Percentiles rank a stretch among this genome's conserved stretches.
phyloP scores from a whole-genome alignment of 1,284 basidiomycete genomes.

The Pseudozyma sp. region DNA sequence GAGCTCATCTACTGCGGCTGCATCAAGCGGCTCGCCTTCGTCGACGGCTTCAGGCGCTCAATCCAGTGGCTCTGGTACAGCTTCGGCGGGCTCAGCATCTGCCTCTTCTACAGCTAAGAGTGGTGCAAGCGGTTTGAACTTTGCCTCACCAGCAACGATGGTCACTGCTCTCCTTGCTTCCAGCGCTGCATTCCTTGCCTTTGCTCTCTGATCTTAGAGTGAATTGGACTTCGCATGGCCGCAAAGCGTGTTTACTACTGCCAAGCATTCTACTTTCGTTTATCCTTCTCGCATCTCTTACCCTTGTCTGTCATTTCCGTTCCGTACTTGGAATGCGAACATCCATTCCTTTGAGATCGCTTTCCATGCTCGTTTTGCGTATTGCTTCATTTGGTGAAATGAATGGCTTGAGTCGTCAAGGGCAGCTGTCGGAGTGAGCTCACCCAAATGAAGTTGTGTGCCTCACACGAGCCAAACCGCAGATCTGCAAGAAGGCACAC shows the following conservation, averaged over 20 bases:
- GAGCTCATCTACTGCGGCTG: conserved; percentile 6
- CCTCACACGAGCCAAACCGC: no score
- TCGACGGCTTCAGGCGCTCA: not conserved
- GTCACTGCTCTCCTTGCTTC: conserved; percentile 23
- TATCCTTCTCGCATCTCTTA: not conserved
- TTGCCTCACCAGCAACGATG: conserved; percentile 1
- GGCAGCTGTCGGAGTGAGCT: conserved; percentile 1
- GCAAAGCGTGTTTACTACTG: not conserved
- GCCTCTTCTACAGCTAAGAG: conserved; percentile 8
- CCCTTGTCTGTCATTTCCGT: not conserved
- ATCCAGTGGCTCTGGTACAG: not conserved
- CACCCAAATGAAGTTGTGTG: not conserved
- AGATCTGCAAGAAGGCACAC: no score
- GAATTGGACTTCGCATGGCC: not conserved
- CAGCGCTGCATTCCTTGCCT: conserved; percentile 23
- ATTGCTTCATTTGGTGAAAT: not conserved
- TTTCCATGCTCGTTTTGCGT: not conserved
- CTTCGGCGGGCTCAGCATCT: not conserved
- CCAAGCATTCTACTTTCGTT: not conserved
- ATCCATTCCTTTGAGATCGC: no score
- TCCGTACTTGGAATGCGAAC: no score
- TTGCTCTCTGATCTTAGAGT: conserved; percentile 7
- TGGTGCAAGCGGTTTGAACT: not conserved
- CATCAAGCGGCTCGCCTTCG: conserved; percentile 3
- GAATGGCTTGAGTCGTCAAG: not conserved